Base-by-base conservation (phyloP, 2,329 filamentous ascomycete genomes). In the Trichoderma koningii region DNA sequence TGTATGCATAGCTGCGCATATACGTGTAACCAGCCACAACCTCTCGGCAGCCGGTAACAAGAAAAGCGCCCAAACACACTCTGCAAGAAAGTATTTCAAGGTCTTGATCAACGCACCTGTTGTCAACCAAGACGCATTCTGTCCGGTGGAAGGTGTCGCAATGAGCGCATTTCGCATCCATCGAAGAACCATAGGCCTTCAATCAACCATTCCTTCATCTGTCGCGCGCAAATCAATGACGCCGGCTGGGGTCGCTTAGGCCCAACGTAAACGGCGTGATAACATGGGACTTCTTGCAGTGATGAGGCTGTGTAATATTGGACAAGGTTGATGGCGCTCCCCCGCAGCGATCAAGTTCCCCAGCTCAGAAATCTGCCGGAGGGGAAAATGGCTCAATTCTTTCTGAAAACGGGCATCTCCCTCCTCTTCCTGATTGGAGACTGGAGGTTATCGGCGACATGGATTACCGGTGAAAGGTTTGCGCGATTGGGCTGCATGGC, bases 281-380 rank as follows among this genome's bases (percentile, higher is more conserved):
- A 42, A 42, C 38, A 47, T 23, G 60, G 60, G 21, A 63, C 60
- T 63, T 63, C 19, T 47, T 63, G 19, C 6, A 2, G 6, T 21
- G 19, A 26, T 55, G 60, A 63, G 60, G 60, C 60, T 63, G 60
- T 63, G 60, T 14, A 63, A 63, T 63, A 63, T 63, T 55, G 60
- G 34, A 38, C 60, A 63, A 63, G 60, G 60, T 63, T 63, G 41
- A 30, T 26, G 28, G 23, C 19, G 10, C 26, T 34, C 56, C 44
- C 41, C 41, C 28, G 48, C 59, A 53, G 12, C 48, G 12, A 42
- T 53, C 48, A n/a, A 30, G 48, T 26, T 44, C 30, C 56, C 28
- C 30, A 28, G 15, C 45, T 50, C 45, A 15, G 50, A 50, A 17
- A 28, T 41, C 52, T 17, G 57, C 57, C 48, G 26, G 30, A 34